phyloP scores from a whole-genome alignment of 345 rosid species.

The Lepidium didymum region DNA sequence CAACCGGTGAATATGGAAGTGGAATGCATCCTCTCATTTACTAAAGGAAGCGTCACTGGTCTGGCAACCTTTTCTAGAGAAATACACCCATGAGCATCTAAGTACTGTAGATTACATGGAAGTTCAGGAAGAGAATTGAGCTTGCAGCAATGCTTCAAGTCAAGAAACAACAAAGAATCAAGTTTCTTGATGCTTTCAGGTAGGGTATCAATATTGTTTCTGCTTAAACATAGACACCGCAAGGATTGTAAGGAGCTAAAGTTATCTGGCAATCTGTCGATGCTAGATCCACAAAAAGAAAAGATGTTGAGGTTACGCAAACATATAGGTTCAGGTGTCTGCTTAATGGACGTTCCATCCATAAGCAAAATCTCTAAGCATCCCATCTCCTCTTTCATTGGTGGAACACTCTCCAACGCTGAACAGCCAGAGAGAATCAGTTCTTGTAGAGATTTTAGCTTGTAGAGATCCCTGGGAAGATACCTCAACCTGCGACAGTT shows the following conservation, averaged over 20 bases:
- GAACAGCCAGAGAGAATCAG: conserved; percentile 22
- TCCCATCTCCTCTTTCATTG: conserved; percentile 8
- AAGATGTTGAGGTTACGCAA: conserved; percentile 13
- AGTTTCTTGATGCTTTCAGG: conserved; percentile 27
- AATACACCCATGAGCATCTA: conserved; percentile 26
- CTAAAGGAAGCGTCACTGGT: conserved; percentile 9
- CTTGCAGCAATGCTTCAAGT: conserved; percentile 19
- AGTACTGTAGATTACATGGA: conserved; percentile 12
- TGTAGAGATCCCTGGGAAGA: conserved; percentile 19
- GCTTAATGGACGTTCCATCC: conserved; percentile 17
- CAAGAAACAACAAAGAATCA: conserved; percentile 4
- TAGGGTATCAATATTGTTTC: conserved; percentile 16
- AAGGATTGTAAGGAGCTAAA: not conserved
- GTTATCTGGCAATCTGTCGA: conserved; percentile 1
- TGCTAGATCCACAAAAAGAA: conserved; percentile 14
- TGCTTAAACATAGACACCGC: conserved; percentile 21
- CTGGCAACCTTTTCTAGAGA: conserved; percentile 11
- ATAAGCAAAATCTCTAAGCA: conserved; percentile 26
- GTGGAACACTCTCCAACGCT: conserved; percentile 14
- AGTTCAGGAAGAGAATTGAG: conserved; percentile 19
- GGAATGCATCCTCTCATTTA: conserved; percentile 6
- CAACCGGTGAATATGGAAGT: conserved; percentile 22
- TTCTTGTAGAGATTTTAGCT: conserved; percentile 28
- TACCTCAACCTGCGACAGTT: conserved; percentile 5
- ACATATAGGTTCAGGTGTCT: not conserved